Conservation (phyloP, 2,329 filamentous ascomycete species). For the Biscogniauxia mediterranea region DNA sequence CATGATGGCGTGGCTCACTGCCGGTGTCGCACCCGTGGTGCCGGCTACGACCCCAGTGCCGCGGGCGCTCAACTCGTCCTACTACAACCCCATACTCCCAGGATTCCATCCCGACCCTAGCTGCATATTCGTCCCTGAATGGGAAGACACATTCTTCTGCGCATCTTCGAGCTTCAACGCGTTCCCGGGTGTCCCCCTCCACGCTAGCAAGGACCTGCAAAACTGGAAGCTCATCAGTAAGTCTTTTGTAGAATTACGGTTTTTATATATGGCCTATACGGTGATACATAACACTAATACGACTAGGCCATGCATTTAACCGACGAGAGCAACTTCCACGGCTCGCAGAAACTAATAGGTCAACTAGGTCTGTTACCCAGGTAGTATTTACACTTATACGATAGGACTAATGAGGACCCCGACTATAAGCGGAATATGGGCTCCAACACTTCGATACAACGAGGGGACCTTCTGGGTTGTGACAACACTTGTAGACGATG, state of each 20-base stretch:
- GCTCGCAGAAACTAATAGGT: slow-evolving; percentile 30
- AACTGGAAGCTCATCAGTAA: slow-evolving; percentile 37
- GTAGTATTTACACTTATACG: not conserved
- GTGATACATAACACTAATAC: not conserved
- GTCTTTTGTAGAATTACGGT: not conserved
- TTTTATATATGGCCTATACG: not conserved
- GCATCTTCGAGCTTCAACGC: slow-evolving; percentile 44
- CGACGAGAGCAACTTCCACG: slow-evolving; percentile 27
- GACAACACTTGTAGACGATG: slow-evolving; percentile 39
- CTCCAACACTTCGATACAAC: slow-evolving; percentile 44
- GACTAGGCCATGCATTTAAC: slow-evolving; percentile 28
- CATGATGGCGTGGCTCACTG: slow-evolving; percentile 5
- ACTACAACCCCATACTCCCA: slow-evolving; percentile 43
- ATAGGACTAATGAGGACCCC: not conserved
- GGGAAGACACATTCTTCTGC: slow-evolving; percentile 42
- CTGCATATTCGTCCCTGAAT: slow-evolving; percentile 39
- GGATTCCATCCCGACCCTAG: slow-evolving; percentile 46
- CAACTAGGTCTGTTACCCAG: slow-evolving; percentile 24
- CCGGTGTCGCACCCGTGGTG: slow-evolving; percentile 3
- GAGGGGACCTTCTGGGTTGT: slow-evolving; percentile 45
- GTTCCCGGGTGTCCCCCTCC: slow-evolving; percentile 45
- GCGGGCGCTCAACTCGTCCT: slow-evolving; percentile 26
- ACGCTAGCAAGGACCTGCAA: slow-evolving; percentile 42
- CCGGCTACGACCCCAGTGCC: slow-evolving; percentile 1
- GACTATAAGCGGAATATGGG: slow-evolving; percentile 42